Evolutionary conservation across 352 stramenopile species (phyloP).

Genomic region (Phytophthora ohioensis): DNA sequence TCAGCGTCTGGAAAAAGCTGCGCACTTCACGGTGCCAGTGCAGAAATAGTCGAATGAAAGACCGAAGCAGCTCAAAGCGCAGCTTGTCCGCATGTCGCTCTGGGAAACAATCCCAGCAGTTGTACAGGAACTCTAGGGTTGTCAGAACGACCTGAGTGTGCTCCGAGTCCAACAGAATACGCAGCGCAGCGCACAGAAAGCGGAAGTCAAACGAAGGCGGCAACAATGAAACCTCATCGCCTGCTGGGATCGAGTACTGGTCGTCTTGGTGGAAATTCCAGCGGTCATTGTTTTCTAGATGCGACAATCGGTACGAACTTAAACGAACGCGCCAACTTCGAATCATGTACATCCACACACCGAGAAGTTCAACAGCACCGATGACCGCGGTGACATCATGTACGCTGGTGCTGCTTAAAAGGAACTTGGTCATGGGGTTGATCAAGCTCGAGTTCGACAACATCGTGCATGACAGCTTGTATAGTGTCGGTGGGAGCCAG

Average conservation of each 20-base stretch:
- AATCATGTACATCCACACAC: constrained; percentile 94
- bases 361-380: constrained; percentile 85
- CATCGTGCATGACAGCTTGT: constrained; percentile 92
- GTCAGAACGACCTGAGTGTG: constrained; percentile 90
- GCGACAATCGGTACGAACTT: constrained; percentile 86
- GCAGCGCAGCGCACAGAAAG: constrained; percentile 82
- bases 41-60: constrained; percentile 83
- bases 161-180: constrained; percentile 85
- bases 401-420: constrained; percentile 87
- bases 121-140: constrained; percentile 91
- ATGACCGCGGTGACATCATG: constrained; percentile 91
- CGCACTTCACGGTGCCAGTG: constrained; percentile 91
- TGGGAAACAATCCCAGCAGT: constrained; percentile 91
- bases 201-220: constrained; percentile 90
- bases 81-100: constrained; percentile 90
- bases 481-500: constrained; percentile 86
- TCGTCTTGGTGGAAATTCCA: constrained; percentile 93
- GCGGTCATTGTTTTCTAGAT: constrained; percentile 91
- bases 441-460: constrained; percentile 88
- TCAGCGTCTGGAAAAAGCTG: constrained; percentile 88
- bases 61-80: constrained; percentile 80
- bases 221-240: constrained; percentile 86
- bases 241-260: constrained; percentile 89
- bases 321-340: constrained; percentile 90
- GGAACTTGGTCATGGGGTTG: constrained; percentile 92